Evolutionary conservation across 2,329 filamentous ascomycete genomes (phyloP), one percentile per base, ranked within the genome.

Genomic region (Talaromyces sp.): DNA sequence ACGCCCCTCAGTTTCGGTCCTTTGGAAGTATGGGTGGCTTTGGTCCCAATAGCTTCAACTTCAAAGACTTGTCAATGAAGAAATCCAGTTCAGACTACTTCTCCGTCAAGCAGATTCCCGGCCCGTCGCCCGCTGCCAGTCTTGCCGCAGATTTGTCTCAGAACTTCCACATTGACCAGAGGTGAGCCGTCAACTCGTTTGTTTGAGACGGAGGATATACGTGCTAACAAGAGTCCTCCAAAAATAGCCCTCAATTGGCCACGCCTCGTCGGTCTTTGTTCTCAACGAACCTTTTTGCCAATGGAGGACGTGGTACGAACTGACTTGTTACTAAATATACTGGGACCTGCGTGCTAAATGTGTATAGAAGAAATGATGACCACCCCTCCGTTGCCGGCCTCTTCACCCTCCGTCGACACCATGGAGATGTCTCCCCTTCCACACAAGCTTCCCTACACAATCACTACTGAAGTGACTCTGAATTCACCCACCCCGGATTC

Each of bases 401-500:
- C 92, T 7, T 96, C 93, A 51, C 92, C 92, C 7, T 76, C 81
- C 58, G 83, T 85, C 62, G 92, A 96, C 73, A 81, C 86, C 59
- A 96, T 97, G 91, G 92, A 97, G 70, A 87, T 97, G 74, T 97
- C 93, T 51, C 93, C 94, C 43, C 78, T 97, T 46, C 92, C 92
- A 62, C 91, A 96, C 80, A 97, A 96, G 80, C 80, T 83, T 31
- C 83, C 89, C 12, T 92, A 86, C 69, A 81, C 76, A 74, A 78
- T 81, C 64, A 52, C 56, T 14, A 74, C 81, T 31, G 82, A 88
- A 66, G 80, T 90, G 64, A 86, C 88, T 65, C 75, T 91, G 58
- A 83, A 85, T 31, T 92, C 90, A 31, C 90, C 91, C 1, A 89
- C 88, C 1, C 88, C 88, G 9, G 81, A 83, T 50, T 68, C 73